Evolutionary conservation across 805 yeast genomes (phyloP).

Genomic region (Cyberlindnera euphorbiiphila): DNA sequence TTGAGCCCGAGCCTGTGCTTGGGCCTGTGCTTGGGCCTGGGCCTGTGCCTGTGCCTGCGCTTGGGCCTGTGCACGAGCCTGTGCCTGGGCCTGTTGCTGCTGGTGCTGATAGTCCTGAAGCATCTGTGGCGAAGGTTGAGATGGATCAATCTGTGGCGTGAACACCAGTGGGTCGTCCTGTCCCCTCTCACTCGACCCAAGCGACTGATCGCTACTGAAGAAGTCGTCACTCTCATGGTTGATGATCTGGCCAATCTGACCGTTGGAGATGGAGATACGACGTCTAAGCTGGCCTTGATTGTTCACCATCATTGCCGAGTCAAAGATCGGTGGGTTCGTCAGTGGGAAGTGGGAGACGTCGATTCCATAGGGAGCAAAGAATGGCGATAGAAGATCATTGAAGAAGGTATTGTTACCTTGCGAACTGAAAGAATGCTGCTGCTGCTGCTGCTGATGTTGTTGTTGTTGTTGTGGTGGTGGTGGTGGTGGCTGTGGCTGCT

Average conservation of each 20-base stretch:
- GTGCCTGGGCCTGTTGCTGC: constrained; percentile 11
- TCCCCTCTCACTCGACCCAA: constrained; percentile 8
- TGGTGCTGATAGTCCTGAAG: neutral
- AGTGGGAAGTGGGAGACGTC: constrained; percentile 41
- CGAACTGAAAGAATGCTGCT: neutral
- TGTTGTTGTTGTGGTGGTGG: neutral
- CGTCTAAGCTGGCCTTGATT: constrained; percentile 41
- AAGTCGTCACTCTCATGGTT: constrained; percentile 35
- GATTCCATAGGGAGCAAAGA: constrained; percentile 41
- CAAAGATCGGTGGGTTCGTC: constrained; percentile 44
- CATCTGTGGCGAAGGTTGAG: neutral
- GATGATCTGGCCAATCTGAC: constrained; percentile 76
- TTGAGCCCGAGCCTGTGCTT: too few relatives aligned
- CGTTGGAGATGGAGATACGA: constrained; percentile 78
- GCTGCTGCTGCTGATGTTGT: neutral
- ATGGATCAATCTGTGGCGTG: constrained; percentile 7
- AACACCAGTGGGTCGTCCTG: constrained; percentile 8
- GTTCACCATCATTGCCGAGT: constrained; percentile 38
- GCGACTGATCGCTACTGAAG: constrained; percentile 10
- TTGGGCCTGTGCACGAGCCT: too few relatives aligned
- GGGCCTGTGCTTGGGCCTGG: too few relatives aligned
- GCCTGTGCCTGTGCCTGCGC: too few relatives aligned
- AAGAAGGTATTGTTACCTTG: constrained; percentile 18
- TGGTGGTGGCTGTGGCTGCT: neutral
- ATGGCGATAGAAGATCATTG: constrained; percentile 38